Percentiles rank a stretch among this genome's conserved stretches.
Evolutionary conservation across 192 early-diverging fungal genomes (phyloP).

Genomic region (Radiomyces spectabilis): DNA sequence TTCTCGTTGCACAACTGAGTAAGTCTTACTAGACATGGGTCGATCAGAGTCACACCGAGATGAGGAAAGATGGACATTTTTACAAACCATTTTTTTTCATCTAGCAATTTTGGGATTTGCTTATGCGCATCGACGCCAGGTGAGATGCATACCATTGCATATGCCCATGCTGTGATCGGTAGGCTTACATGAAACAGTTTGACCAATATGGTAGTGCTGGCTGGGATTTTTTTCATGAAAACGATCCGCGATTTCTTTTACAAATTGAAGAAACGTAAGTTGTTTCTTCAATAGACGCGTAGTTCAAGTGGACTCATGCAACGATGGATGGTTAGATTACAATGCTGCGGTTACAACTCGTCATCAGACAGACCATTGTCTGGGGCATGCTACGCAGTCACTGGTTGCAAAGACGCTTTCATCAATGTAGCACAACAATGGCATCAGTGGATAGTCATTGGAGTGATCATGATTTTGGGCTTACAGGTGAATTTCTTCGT

Average conservation of each 20-base stretch:
- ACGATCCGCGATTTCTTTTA: conserved; percentile 6
- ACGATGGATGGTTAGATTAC: background rate
- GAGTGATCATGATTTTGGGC: background rate
- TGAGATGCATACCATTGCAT: background rate
- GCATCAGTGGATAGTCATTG: conserved; percentile 4
- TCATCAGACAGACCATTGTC: conserved; percentile 3
- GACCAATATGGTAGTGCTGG: conserved; percentile 8
- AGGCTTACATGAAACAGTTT: background rate
- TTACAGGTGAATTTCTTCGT: conserved; percentile 7
- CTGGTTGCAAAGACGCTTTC: conserved; percentile 2
- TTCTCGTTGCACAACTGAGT: conserved; percentile 7
- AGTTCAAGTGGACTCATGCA: background rate
- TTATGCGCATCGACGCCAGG: conserved; percentile 3
- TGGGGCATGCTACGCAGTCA: background rate
- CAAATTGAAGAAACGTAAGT: conserved; percentile 11
- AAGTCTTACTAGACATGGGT: background rate
- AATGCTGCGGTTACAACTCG: conserved; percentile 15
- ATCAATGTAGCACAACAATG: background rate
- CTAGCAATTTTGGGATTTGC: background rate
- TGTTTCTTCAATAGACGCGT: background rate
- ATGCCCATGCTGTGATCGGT: background rate
- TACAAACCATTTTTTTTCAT: background rate
- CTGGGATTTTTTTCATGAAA: conserved; percentile 11
- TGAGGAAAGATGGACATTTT: background rate
- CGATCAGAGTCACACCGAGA: too few relatives aligned